Percentiles rank a stretch among this genome's conserved stretches.
These are phyloP conservation scores for Gossypium davidsonii DNA, from an alignment of 441 rosid genomes.

Conservation along the genomic window DNA sequence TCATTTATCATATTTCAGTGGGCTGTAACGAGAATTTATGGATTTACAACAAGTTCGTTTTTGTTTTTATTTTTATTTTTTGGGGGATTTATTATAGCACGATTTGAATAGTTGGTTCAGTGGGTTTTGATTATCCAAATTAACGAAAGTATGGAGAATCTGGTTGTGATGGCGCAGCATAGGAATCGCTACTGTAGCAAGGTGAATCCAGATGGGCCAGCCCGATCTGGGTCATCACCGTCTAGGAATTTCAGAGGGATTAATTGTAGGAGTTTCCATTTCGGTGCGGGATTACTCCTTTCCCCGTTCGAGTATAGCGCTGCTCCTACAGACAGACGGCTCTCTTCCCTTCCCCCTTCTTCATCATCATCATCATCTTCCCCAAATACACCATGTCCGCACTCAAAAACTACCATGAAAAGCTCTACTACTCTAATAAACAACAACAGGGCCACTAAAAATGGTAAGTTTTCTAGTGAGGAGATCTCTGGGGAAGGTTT, in stretches of 20 bases:
- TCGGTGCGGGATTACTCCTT: slow-evolving; percentile 68
- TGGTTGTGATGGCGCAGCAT: slow-evolving; percentile 57
- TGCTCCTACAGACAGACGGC: slow-evolving; percentile 26
- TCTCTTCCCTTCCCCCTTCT: slow-evolving; percentile 22
- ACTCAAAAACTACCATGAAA: slow-evolving; percentile 15
- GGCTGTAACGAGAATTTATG: slow-evolving; percentile 20
- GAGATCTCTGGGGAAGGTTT: slow-evolving; percentile 32
- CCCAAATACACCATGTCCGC: slow-evolving; percentile 33
- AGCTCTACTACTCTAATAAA: slow-evolving; percentile 57
- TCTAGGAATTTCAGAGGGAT: slow-evolving; percentile 47
- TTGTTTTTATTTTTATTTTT: background rate
- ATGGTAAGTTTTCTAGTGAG: slow-evolving; percentile 25
- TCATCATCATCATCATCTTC: slow-evolving; percentile 20
- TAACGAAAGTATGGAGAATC: slow-evolving; percentile 57
- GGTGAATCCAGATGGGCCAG: slow-evolving; percentile 36
- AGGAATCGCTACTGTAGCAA: slow-evolving; percentile 49
- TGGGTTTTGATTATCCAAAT: slow-evolving; percentile 12
- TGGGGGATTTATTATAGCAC: slow-evolving; percentile 9
- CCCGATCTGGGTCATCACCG: slow-evolving; percentile 43
- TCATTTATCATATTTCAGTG: slow-evolving; percentile 12
- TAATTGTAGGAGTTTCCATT: slow-evolving; percentile 69
- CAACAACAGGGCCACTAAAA: slow-evolving; percentile 21
- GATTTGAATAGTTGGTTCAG: slow-evolving; percentile 12
- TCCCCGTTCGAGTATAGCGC: slow-evolving; percentile 36
- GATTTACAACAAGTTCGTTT: background rate